phyloP scores from a whole-genome alignment of 768 basidiomycete species.

The Scleroderma bovista region DNA sequence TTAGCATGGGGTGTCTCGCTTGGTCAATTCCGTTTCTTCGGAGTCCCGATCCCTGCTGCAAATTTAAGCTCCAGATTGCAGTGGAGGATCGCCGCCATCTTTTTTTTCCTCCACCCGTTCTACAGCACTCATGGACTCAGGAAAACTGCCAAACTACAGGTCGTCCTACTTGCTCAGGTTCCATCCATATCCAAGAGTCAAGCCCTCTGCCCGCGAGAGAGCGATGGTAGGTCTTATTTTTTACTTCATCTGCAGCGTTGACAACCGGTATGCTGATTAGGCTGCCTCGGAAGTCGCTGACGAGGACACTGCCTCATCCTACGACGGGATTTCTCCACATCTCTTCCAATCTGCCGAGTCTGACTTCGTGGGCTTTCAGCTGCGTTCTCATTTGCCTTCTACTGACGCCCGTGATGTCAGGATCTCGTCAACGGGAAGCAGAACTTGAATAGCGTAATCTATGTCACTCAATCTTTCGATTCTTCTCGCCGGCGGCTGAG shows the following conservation, averaged over 20 bases:
- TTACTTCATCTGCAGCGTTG: neutral
- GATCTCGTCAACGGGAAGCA: neutral
- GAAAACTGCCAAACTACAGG: conserved; percentile 7
- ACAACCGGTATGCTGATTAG: neutral
- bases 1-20: neutral
- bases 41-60: neutral
- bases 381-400: neutral
- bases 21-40: neutral
- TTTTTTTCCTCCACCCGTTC: neutral
- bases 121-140: neutral
- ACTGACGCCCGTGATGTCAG: neutral
- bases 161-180: conserved; percentile 7
- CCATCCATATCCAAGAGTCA: conserved; percentile 8
- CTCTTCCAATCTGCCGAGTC: neutral
- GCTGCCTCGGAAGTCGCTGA: neutral
- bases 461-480: neutral
- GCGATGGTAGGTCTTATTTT: neutral
- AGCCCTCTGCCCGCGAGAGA: conserved; percentile 3
- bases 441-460: neutral
- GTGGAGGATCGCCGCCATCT: neutral
- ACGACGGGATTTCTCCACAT: neutral
- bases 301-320: neutral
- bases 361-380: neutral
- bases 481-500: neutral
- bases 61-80: conserved; percentile 1